These are phyloP conservation scores for Otatea glauca DNA, from an alignment of 176 grass and related monocot genomes.

Conservation along the genomic window DNA sequence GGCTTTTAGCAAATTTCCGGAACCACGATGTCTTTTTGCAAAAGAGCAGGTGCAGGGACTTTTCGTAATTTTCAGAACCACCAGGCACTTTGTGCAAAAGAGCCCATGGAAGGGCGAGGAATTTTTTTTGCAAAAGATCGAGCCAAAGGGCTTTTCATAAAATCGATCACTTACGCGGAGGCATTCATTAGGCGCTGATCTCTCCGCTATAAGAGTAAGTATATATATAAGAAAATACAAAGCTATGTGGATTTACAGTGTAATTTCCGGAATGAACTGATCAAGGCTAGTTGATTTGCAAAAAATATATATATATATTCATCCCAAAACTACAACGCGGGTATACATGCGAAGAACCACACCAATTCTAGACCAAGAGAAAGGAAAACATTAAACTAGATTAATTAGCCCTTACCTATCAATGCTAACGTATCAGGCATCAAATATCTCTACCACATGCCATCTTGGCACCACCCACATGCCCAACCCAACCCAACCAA, in stretches of 20 bases:
- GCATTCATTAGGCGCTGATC: no score
- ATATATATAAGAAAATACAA: background rate
- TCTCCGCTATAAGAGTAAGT: no score
- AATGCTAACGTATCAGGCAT: constrained; percentile 39
- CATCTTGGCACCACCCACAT: constrained; percentile 48
- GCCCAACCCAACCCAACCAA: constrained; percentile 50
- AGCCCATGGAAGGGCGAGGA: no score
- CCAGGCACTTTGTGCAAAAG: no score
- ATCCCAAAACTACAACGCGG: background rate
- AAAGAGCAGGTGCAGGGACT: no score
- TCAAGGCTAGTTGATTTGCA: background rate
- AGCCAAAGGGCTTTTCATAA: no score
- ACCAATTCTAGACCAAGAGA: background rate
- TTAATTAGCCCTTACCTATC: constrained; percentile 35
- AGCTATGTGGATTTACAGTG: background rate
- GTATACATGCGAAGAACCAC: background rate
- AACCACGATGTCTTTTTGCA: no score
- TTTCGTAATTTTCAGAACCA: no score
- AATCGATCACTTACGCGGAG: no score
- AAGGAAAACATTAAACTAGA: background rate
- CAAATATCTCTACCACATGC: constrained; percentile 56
- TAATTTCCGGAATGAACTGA: background rate
- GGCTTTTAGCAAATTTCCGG: no score
- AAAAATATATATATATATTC: no score
- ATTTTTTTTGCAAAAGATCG: no score